Evolutionary conservation across 164 flowering plant species (phyloP).

Genomic region (Stephania yunnanensis): DNA sequence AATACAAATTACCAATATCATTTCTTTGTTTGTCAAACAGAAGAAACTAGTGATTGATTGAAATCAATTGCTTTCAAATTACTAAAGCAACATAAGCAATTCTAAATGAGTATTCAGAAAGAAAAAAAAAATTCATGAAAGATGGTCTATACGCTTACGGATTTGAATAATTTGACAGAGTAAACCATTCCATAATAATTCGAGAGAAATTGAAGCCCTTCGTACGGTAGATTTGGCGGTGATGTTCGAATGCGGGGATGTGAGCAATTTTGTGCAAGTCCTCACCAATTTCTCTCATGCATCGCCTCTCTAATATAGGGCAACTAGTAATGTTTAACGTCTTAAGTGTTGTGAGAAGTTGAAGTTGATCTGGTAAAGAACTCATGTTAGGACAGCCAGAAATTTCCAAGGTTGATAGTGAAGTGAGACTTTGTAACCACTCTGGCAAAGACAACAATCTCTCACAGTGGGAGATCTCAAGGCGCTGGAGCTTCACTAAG

Average conservation of each 20-base stretch:
- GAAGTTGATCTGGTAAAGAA: not conserved
- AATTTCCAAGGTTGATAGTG: not conserved
- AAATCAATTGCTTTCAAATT: no score
- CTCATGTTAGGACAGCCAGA: not conserved
- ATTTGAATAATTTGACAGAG: no score
- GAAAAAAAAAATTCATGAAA: no score
- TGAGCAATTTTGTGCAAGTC: conserved; percentile 5
- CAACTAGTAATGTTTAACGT: not conserved
- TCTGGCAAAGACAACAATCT: not conserved
- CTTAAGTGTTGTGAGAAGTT: no score
- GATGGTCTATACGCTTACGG: no score
- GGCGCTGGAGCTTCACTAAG: not conserved
- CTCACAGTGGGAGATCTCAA: not conserved
- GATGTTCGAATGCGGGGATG: not conserved
- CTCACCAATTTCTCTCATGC: not conserved
- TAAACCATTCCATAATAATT: no score
- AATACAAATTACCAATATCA: no score
- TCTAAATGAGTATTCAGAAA: no score
- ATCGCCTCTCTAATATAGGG: not conserved
- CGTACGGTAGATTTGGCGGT: not conserved
- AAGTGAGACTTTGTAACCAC: not conserved
- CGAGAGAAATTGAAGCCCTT: no score
- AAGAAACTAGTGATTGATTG: no score
- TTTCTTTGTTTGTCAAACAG: no score
- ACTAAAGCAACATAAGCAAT: no score